Evolutionary conservation across 2,329 filamentous ascomycete species (phyloP), one percentile per base, ranked within the genome.

Genomic region (Cytospora chrysosperma): DNA sequence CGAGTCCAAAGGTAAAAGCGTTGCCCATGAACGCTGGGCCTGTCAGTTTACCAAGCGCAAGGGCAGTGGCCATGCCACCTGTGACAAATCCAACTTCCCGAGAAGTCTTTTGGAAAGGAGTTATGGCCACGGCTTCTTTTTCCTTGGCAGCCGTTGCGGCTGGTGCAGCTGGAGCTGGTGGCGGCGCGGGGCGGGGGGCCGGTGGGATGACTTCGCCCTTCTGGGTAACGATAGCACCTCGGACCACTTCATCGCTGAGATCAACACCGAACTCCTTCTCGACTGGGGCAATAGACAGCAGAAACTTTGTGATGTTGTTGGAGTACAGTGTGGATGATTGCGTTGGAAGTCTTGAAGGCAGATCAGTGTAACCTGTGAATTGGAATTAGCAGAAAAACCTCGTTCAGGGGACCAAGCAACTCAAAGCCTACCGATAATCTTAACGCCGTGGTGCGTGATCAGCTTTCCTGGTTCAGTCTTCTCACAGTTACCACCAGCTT

Each of bases 241-340:
- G 87, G 8, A 95, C 90, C 27, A 97, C 93, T 75, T 96, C 92
- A 69, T 96, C 93, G 0, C 85, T 83, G 4, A 96, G 79, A 69
- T 96, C 91, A 53, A 96, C 82, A 9, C 91, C 91, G 67, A 92
- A 96, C 43, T 88, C 84, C 67, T 91, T 92, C 2, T 92, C 87
- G 64, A 89, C 84, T 1, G 92, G 91, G 1, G 87, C 77, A 82
- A 96, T 92, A 0, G 92, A 95, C 12, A 97, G 81, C 30, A 96
- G 79, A 63, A 93, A 90, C 73, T 96, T 97, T 68, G 89, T 93
- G 70, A 96, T 93, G 72, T 97, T 97, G 82, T 96, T 97, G 2
- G 91, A 95, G 76, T 96, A 97, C 24, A 97, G 79, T 0, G 91
- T 96, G 0, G 92, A 96, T 0, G 92, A 92, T 74, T 97, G 93